Evolutionary conservation across 805 yeast species (phyloP), one percentile per base, ranked within the genome.

Genomic region (Candida multigemmis): DNA sequence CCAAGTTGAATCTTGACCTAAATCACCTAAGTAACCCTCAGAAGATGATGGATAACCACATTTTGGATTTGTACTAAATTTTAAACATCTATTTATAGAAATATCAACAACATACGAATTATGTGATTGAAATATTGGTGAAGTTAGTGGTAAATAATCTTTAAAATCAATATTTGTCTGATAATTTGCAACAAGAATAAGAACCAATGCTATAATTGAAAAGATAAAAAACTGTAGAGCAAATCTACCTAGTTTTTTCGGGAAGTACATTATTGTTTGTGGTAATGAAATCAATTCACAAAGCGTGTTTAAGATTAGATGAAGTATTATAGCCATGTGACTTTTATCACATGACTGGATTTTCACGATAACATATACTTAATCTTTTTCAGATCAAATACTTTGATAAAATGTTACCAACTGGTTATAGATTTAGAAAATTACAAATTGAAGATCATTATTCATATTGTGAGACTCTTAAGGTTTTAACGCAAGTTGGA

Each of bases 401-500:
- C n/a, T n/a, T n/a, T n/a, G n/a, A n/a, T n/a, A n/a, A n/a, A 17
- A 17, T 7, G 15, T 48, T 73, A 16, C 86, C 87, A n/a, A 58
- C 51, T n/a, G 86, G 81, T 1, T 86, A 81, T 56, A 48, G 55
- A 1, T 58, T 86, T 28, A 69, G 96, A 41, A 62, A 74, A 15
- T 49, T 82, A 14, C 50, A 59, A 30, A 37, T 48, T 6, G 40
- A 58, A 0, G 96, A 87, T 51, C 50, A 56, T 19, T 68, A 71
- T n/a, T 76, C 79, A 8, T 77, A 77, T 6, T 56, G 79, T 14
- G 68, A 68, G 16, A 74, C 83, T 0, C 58, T 91, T 24, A 50
- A 61, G 8, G 81, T 70, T 3, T 63, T 89, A 36, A 91, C 97
- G 7, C 72, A 81, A 0, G 96, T 91, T 4, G 98, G 97, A 0